Evolutionary conservation across 352 stramenopile species (phyloP).

Genomic region (Globisporangium alternatum): DNA sequence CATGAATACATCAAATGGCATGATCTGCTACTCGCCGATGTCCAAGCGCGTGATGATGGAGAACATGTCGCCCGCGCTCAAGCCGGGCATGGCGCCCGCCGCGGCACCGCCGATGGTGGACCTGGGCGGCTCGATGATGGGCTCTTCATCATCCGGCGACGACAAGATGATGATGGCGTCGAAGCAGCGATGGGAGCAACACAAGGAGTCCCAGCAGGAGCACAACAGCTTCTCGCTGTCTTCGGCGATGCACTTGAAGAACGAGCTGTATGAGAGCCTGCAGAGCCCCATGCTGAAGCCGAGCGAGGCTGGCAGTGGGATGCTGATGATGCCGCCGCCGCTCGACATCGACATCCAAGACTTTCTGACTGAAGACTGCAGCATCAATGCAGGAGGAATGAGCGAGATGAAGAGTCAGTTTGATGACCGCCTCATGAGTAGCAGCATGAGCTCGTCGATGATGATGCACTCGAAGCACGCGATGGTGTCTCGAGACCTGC

Average conservation of each 20-base stretch:
- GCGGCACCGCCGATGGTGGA: constrained; percentile 57
- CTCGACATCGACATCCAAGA: constrained; percentile 79
- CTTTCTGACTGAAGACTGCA: constrained; percentile 76
- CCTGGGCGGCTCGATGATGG: constrained; percentile 35
- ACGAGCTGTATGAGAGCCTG: constrained; percentile 35
- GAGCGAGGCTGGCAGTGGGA: constrained; percentile 17
- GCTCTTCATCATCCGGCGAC: neutral
- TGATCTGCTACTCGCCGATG: constrained; percentile 76
- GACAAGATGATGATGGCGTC: constrained; percentile 25
- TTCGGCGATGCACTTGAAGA: constrained; percentile 42
- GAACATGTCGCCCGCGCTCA: constrained; percentile 84
- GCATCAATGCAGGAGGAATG: constrained; percentile 45
- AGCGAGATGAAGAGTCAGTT: constrained; percentile 34
- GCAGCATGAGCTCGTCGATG: constrained; percentile 16
- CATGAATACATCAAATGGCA: constrained; percentile 26
- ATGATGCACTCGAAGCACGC: constrained; percentile 45
- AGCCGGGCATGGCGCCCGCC: constrained; percentile 54
- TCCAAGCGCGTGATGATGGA: constrained; percentile 74
- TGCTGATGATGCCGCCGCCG: constrained; percentile 19
- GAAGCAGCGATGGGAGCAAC: constrained; percentile 36
- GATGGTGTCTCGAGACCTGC: constrained; percentile 61
- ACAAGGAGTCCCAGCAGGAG: constrained; percentile 25
- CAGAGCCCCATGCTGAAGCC: constrained; percentile 24
- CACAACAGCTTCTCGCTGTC: constrained; percentile 34
- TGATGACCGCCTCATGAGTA: constrained; percentile 34